Evolutionary conservation across 257 asterid genomes (phyloP).

Genomic region (Solanum tarapatanum): DNA sequence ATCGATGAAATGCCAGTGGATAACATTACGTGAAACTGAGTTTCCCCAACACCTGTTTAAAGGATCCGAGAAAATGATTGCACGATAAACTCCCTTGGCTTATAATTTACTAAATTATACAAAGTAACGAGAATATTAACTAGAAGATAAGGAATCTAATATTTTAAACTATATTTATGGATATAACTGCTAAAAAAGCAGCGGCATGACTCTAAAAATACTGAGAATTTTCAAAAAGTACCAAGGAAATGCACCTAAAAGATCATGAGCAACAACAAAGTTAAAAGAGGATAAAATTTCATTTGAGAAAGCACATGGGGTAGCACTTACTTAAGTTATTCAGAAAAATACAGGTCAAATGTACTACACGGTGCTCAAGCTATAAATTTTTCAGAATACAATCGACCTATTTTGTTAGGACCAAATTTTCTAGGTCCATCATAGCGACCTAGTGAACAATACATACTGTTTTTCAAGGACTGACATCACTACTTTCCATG

Average conservation of each 20-base stretch:
- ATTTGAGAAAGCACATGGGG: neutral
- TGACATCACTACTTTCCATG: neutral
- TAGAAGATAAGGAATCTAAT: neutral
- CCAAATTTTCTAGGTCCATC: neutral
- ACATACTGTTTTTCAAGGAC: neutral
- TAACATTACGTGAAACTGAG: constrained; percentile 52
- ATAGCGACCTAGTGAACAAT: neutral
- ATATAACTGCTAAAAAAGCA: neutral
- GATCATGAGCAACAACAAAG: neutral
- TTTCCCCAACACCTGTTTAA: constrained; percentile 58
- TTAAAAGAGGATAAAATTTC: neutral
- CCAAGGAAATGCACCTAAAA: neutral
- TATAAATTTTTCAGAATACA: neutral
- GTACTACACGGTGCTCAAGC: neutral
- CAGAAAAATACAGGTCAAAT: neutral
- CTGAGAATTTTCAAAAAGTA: neutral
- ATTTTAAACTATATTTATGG: neutral
- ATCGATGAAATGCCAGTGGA: constrained; percentile 65
- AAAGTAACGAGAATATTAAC: neutral
- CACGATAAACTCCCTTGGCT: neutral
- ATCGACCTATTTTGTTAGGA: neutral
- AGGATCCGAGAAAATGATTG: neutral
- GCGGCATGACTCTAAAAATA: neutral
- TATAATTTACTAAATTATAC: neutral
- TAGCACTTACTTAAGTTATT: neutral